phyloP scores from a whole-genome alignment of 2,329 filamentous ascomycete genomes.

The Beauveria asiatica region DNA sequence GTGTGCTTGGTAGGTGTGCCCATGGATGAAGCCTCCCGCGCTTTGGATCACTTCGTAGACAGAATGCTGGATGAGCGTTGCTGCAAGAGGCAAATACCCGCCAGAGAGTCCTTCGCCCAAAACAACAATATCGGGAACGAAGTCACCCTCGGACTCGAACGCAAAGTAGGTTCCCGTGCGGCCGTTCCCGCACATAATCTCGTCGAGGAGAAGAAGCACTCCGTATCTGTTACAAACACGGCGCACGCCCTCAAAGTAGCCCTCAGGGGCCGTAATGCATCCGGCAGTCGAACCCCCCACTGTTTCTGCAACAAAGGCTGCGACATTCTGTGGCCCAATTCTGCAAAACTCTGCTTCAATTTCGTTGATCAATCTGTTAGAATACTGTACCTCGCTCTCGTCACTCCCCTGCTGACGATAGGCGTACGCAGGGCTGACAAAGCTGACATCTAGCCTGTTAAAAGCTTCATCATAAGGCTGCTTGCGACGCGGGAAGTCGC shows the following conservation, averaged over 20 bases:
- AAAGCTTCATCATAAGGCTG: neutral
- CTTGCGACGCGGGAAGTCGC: neutral
- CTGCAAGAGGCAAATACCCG: neutral
- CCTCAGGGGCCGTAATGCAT: conserved; percentile 54
- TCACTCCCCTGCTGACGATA: conserved; percentile 3
- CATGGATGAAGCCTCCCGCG: neutral
- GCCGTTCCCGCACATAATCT: conserved; percentile 66
- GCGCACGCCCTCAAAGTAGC: conserved; percentile 63
- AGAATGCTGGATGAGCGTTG: neutral
- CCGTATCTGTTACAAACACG: conserved; percentile 62
- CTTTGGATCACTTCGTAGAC: neutral
- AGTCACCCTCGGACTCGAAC: conserved; percentile 48
- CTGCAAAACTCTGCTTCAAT: conserved; percentile 57
- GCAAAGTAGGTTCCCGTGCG: conserved; percentile 51
- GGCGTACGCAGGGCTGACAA: conserved; percentile 1
- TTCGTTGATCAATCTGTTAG: conserved; percentile 46
- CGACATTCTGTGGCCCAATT: conserved; percentile 56
- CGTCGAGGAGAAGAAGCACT: conserved; percentile 60
- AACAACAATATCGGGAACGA: conserved; percentile 47
- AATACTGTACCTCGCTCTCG: conserved; percentile 42
- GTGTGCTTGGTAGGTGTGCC: conserved; percentile 4
- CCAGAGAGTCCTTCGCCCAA: neutral
- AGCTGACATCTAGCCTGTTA: neutral
- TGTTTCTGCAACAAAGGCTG: conserved; percentile 64
- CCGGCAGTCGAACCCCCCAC: conserved; percentile 60